Conservation (phyloP, 169 alveolate species). For the Ichthyophthirius multifiliis region DNA sequence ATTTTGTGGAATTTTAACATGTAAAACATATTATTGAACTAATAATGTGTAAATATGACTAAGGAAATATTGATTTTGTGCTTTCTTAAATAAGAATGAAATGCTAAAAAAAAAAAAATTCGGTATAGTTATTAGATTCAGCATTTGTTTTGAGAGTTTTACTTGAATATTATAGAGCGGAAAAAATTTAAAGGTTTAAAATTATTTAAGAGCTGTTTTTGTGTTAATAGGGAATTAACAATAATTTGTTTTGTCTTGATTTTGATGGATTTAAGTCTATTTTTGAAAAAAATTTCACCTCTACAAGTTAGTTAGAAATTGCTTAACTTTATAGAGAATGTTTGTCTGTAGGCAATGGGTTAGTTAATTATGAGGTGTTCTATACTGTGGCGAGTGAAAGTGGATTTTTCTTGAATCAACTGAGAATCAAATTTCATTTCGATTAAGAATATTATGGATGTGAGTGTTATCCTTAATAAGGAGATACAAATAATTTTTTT, state of each 20-base stretch:
- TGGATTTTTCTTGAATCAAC: neutral
- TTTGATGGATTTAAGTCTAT: neutral
- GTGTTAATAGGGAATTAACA: neutral
- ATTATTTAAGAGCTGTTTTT: neutral
- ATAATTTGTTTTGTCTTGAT: neutral
- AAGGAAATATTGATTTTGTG: neutral
- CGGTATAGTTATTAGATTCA: neutral
- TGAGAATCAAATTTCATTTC: neutral
- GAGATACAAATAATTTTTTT: neutral
- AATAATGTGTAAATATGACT: neutral
- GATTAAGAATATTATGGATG: neutral
- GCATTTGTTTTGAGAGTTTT: neutral
- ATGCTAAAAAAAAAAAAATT: neutral
- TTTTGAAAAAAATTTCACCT: neutral
- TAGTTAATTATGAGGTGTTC: conserved; percentile 4
- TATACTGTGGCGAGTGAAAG: neutral
- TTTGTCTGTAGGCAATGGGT: conserved; percentile 4
- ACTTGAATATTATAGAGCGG: conserved; percentile 9
- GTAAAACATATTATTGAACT: neutral
- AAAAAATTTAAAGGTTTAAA: neutral
- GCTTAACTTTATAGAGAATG: conserved; percentile 19
- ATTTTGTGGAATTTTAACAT: neutral
- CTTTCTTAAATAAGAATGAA: neutral
- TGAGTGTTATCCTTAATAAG: neutral
- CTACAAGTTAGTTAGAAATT: neutral